Evolutionary conservation across 495 filamentous ascomycete species (phyloP), one percentile per base, ranked within the genome.

Genomic region (Hypoxylon lenormandii): DNA sequence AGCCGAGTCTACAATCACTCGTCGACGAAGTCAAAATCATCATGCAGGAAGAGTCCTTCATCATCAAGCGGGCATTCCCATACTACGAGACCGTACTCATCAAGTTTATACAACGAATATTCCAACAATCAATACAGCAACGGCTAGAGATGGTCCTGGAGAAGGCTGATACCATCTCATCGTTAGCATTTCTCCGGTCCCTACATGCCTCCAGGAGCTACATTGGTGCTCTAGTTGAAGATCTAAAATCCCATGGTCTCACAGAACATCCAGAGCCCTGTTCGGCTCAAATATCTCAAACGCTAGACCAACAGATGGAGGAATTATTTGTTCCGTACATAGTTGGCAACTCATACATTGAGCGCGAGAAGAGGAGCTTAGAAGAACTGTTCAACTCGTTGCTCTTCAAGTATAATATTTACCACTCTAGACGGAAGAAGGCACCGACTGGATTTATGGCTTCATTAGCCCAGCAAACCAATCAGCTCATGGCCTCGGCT

Each of bases 91-190:
- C 94, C 55, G 96, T 99, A 4, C 80, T 99, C 45, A 86, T 88
- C 37, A 92, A 92, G 63, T 99, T 99, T 68, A 80, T 98, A 23
- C 96, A 98, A 77, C 86, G 96, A 30, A 89, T 99, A 5, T 99
- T 98, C 75, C 94, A 99, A 74, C 96, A 99, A 76, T 97, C 94
- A 2, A 90, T 98, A 64, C 96, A 98, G 75, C 95, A 98, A 77
- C 84, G 93, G 2, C 83, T 99, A 11, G 96, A 99, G 70, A 93
- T 96, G 91, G 93, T 99, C 7, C 82, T 99, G 43, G 92, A 97
- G 61, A 97, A 97, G 78, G 94, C 96, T 11, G 91, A 90, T 67
- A 89, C 88, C 6, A 87, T 97, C 40, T 98, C 96, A 1, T 93
- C 92, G 4, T 80, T 99, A 19, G 94, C 96, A 3, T 98, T 97